Base-by-base conservation (phyloP, 148 eudicot species). In the Persicaria maculosa region DNA sequence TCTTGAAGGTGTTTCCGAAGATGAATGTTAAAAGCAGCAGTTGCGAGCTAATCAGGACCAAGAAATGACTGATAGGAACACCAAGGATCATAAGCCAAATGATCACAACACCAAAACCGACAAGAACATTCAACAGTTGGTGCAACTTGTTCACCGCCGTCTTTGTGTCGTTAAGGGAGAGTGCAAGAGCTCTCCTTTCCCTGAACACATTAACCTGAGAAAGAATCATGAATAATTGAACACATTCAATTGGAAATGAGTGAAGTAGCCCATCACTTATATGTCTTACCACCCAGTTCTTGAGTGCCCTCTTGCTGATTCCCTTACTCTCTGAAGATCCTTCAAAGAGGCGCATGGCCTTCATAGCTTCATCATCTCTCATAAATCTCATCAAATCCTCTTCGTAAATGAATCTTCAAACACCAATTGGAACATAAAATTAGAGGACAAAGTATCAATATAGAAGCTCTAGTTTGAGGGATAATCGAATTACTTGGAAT, bases 361-460 rank as follows among this genome's bases (percentile, higher is more conserved):
- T 84, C 46, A 16, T 36, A 25, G 88, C 98, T 81, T 93, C 98
- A 72, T 91, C 98, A 36, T 91, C 93, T 59, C 87, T 86, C 83
- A 93, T 44, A 79, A 91, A 93, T 15, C 97, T 94, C 91, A 88
- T 84, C 78, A 93, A 80, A 75, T 93, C 98, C 74, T 86, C 89
- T 78, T 46, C 73, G 46, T 9, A 45, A 9, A 71, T 71, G 40
- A 15, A 14, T 25, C 73, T 71, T 17, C 16, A 71, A 17, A 71
- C 54, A 71, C 9, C 12, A 17, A 47, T 71, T 8, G 7, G 19
- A 67, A 8, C 0, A n/a, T 2, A 4, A 7, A 71, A 19, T 71
- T 48, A 71, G 43, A 45, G 3, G 46, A 47, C 16, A 70, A 16
- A 4, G 4, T 9, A 44, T 1, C 54, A 46, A 71, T 9, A 19